phyloP scores from a whole-genome alignment of 202 grass and related monocot species.

The Carex arenaria region DNA sequence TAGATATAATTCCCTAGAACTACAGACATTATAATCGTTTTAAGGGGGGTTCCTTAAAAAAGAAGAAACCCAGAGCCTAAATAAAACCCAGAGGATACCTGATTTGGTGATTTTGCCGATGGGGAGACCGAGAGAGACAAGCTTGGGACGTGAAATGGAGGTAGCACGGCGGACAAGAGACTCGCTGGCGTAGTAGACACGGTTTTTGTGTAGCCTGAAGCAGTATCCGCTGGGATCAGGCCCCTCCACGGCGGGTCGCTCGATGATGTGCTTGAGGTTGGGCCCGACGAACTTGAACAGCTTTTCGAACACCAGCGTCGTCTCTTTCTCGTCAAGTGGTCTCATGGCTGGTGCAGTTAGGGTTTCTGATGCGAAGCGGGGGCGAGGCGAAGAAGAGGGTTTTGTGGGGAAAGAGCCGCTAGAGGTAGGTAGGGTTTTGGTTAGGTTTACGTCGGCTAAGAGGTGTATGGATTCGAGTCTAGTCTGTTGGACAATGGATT shows the following conservation, averaged over 20 bases:
- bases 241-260: conserved; percentile 59
- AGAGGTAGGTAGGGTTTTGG: conserved; percentile 13
- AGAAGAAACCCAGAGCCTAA: too few relatives aligned
- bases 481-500: too few relatives aligned
- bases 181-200: conserved; percentile 76
- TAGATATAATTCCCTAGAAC: not conserved
- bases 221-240: conserved; percentile 56
- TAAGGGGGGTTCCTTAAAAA: not conserved
- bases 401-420: not conserved
- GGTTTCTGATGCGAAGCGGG: not conserved
- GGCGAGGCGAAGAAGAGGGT: not conserved
- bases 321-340: conserved; percentile 91
- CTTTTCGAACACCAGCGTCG: conserved; percentile 74
- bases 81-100: conserved; percentile 19
- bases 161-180: conserved; percentile 68
- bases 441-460: not conserved
- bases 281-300: conserved; percentile 91
- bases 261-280: conserved; percentile 78
- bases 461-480: not conserved
- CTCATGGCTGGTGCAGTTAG: conserved; percentile 33
- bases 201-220: conserved; percentile 84
- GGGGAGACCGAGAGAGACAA: conserved; percentile 55
- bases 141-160: conserved; percentile 44
- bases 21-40: not conserved
- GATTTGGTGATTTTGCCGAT: conserved; percentile 82